Evolutionary conservation across 1,284 basidiomycete species (phyloP).

Genomic region (Austroboletus olivaceoglutinosus): DNA sequence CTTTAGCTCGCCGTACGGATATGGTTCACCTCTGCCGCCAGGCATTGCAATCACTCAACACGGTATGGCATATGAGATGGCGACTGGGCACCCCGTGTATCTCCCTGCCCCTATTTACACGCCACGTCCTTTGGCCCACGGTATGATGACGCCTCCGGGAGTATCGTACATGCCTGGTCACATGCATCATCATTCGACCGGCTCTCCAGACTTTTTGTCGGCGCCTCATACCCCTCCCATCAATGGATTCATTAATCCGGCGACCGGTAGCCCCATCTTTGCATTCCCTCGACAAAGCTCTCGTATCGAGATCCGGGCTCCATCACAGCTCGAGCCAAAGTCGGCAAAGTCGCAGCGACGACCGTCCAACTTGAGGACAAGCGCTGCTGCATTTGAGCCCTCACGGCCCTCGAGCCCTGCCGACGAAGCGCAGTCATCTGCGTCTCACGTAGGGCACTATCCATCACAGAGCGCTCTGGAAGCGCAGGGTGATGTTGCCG

Average conservation of each 20-base stretch:
- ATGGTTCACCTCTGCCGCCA: slow-evolving; percentile 60
- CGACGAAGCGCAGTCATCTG: slow-evolving; percentile 11
- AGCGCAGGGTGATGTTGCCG: slow-evolving; percentile 11
- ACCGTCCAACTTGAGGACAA: slow-evolving; percentile 43
- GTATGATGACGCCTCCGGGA: slow-evolving; percentile 44
- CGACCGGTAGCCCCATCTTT: slow-evolving; percentile 64
- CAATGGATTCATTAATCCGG: slow-evolving; percentile 59
- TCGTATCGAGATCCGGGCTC: slow-evolving; percentile 74
- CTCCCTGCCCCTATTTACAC: slow-evolving; percentile 63
- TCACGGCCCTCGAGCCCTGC: slow-evolving; percentile 30
- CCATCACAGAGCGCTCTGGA: slow-evolving; percentile 9
- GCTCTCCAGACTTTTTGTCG: slow-evolving; percentile 59
- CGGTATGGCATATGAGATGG: slow-evolving; percentile 74
- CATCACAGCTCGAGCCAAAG: slow-evolving; percentile 38
- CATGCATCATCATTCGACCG: slow-evolving; percentile 54
- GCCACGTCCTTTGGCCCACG: slow-evolving; percentile 59
- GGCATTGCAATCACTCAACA: slow-evolving; percentile 71
- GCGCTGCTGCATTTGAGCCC: slow-evolving; percentile 48
- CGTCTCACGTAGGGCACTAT: slow-evolving; percentile 15
- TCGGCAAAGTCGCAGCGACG: slow-evolving; percentile 33
- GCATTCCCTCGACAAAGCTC: slow-evolving; percentile 68
- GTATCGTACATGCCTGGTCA: slow-evolving; percentile 45
- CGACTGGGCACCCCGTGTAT: slow-evolving; percentile 74
- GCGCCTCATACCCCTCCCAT: slow-evolving; percentile 57
- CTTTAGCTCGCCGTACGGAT: slow-evolving; percentile 63